These are phyloP conservation scores for Ogataea pini DNA, from an alignment of 805 yeast genomes.

Conservation along the genomic window DNA sequence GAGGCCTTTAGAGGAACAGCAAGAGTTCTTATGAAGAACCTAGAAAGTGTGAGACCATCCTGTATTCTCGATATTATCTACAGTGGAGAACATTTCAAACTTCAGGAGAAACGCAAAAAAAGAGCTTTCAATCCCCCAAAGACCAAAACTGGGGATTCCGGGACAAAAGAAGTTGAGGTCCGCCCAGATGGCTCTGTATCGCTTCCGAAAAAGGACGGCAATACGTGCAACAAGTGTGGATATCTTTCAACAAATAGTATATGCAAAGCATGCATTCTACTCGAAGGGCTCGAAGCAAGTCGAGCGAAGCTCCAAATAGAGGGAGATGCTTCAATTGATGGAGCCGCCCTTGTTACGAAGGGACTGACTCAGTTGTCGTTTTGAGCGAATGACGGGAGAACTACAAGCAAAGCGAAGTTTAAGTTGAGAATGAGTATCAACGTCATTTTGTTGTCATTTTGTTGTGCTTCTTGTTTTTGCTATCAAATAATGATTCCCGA, in stretches of 20 bases:
- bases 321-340: conserved; percentile 49
- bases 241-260: conserved; percentile 83
- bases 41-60: conserved; percentile 88
- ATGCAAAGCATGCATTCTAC: conserved; percentile 89
- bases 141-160: conserved; percentile 31
- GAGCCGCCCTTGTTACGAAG: conserved; percentile 63
- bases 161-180: conserved; percentile 49
- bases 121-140: conserved; percentile 34
- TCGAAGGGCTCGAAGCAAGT: conserved; percentile 79
- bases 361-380: conserved; percentile 66
- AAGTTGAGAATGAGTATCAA: no score
- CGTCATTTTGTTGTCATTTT: no score
- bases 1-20: conserved; percentile 99
- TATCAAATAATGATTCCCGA: no score
- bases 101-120: conserved; percentile 56
- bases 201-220: conserved; percentile 53
- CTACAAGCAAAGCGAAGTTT: no score
- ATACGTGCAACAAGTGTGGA: conserved; percentile 85
- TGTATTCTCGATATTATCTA: conserved; percentile 92
- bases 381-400: no score
- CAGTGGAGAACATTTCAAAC: conserved; percentile 83
- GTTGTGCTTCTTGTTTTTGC: no score
- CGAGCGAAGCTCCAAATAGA: conserved; percentile 68
- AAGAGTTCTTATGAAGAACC: conserved; percentile 82
- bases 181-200: conserved; percentile 65